A percentile compares a stretch with the other conserved stretches of the same genome.
These are phyloP conservation scores for Leccinum ochraceum DNA, from an alignment of 768 basidiomycete genomes.

Conservation along the genomic window DNA sequence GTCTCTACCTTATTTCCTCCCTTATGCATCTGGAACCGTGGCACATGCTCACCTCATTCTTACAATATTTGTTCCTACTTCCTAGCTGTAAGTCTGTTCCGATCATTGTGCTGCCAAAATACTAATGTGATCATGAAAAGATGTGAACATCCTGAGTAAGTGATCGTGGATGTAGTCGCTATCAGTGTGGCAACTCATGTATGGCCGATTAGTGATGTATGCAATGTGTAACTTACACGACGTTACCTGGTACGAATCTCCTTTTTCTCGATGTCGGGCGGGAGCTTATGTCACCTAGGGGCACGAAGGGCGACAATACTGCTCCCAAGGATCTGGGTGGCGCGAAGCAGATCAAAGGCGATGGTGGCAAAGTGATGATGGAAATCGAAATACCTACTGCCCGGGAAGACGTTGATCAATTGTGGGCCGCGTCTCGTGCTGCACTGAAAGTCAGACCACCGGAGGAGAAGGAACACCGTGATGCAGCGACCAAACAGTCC, in stretches of 20 bases:
- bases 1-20: conserved; percentile 83
- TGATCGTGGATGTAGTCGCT: not conserved
- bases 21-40: conserved; percentile 93
- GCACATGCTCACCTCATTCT: conserved; percentile 95
- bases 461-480: conserved; percentile 79
- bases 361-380: conserved; percentile 83
- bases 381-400: conserved; percentile 83
- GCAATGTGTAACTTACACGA: conserved; percentile 93
- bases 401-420: conserved; percentile 83
- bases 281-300: conserved; percentile 45
- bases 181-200: not conserved
- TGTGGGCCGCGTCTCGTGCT: conserved; percentile 78
- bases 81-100: conserved; percentile 57
- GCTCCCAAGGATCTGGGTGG: conserved; percentile 85
- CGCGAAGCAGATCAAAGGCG: conserved; percentile 85
- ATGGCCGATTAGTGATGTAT: conserved; percentile 68
- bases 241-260: conserved; percentile 61
- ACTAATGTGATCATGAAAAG: conserved; percentile 32
- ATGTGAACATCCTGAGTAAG: conserved; percentile 79
- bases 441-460: conserved; percentile 67
- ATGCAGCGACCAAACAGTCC: conserved; percentile 85
- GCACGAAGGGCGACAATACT: conserved; percentile 92
- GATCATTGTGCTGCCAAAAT: not conserved
- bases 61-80: conserved; percentile 89
- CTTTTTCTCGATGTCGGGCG: not conserved